Base-by-base conservation (phyloP, 2,329 filamentous ascomycete species). In the Beauveria sp. region DNA sequence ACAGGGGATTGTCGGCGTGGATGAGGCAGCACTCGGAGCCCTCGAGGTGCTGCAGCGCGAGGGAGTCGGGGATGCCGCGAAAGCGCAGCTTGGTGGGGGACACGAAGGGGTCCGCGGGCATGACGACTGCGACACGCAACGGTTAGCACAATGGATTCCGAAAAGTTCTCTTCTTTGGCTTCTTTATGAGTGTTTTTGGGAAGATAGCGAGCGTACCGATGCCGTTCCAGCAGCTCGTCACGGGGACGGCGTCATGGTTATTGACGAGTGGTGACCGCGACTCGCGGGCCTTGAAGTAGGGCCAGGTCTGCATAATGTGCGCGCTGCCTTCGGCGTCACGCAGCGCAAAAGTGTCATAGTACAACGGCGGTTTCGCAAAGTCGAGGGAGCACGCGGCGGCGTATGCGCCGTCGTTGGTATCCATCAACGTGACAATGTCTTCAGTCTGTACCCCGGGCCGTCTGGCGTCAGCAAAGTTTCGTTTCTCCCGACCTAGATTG, bases 11-110 rank as follows among this genome's bases (percentile, higher is more conserved):
- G 68, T 91, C 88, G 2, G 84, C 83, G 69, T 91, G 88, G 60
- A 91, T 85, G 58, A 93, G 81, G 72, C 90, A 93, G 75, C 89
- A 92, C 73, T 93, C 89, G 16, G 85, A 89, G n/a, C 80, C 89
- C 72, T 93, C 90, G 28, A 92, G 77, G 68, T 90, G 88, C 28
- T 76, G 68, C 8, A 72, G 68, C 2, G 84, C 84, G 1, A 93
- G 81, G 4, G 79, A 80, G 68, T 90, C 87, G 0, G 82, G 69
- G 24, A 89, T 78, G 5, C 80, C 86, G 10, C 88, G 83, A 71
- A 90, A 90, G n/a, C 74, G 77, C 0, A 90, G 70, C 51, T 68
- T 66, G 3, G 69, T 68, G 1, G 72, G 69, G 2, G 74, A 75
- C 65, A 83, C 79, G 68, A 86, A 86, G 0, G 84, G 82, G 9